Evolutionary conservation across 2,329 filamentous ascomycete genomes (phyloP).

Genomic region (Fusarium stilboides): DNA sequence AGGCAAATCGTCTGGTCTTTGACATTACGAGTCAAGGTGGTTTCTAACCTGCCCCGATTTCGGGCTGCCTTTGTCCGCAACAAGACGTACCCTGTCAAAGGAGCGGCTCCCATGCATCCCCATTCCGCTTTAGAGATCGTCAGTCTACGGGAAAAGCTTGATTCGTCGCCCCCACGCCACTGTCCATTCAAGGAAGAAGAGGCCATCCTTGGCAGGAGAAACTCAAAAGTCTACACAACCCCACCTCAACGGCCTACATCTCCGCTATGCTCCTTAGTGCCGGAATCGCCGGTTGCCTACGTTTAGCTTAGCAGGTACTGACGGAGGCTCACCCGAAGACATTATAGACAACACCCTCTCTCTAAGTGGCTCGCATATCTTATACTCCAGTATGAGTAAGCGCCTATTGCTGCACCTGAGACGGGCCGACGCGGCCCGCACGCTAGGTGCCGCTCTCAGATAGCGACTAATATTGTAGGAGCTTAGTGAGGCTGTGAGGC

Average conservation of each 20-base stretch:
- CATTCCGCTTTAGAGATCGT: no score
- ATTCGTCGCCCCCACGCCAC: background rate
- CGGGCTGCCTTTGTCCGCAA: background rate
- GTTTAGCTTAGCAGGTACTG: no score
- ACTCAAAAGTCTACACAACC: background rate
- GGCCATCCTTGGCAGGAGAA: background rate
- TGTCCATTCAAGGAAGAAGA: background rate
- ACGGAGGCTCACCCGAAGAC: no score
- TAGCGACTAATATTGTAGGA: background rate
- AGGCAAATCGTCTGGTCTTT: background rate
- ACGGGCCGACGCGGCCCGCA: slow-evolving; percentile 8
- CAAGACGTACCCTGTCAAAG: background rate
- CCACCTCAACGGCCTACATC: background rate
- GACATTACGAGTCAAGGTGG: background rate
- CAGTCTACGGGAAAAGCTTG: no score
- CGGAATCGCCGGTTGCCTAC: no score
- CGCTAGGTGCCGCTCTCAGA: background rate
- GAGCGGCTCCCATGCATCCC: background rate
- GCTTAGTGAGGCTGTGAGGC: no score
- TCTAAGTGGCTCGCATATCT: no score
- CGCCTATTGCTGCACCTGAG: background rate
- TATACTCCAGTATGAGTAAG: background rate
- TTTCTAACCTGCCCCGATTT: background rate
- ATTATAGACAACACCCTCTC: no score
- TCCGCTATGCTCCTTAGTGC: background rate